Base-by-base conservation (phyloP, 148 eudicot species). In the Beta vulgaris region DNA sequence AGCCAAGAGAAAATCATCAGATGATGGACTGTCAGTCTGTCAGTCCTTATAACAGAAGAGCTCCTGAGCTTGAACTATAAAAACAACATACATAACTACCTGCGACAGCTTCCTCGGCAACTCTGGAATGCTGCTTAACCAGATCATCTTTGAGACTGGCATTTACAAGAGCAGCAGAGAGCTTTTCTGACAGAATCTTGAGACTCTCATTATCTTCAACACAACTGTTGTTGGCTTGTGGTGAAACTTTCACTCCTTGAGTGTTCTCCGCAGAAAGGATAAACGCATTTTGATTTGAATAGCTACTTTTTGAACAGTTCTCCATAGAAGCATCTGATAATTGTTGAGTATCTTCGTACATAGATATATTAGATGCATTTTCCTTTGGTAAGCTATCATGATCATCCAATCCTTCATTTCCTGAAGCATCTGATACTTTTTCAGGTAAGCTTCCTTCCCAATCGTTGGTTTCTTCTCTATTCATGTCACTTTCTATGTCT, bases 71-170 rank as follows among this genome's bases (percentile, higher is more conserved):
- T 48, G n/a, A n/a, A n/a, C 3, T 36, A n/a, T n/a, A n/a, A 65
- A 65, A 21, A 58, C 13, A 51, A 8, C 11, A 19, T 21, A 0
- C 7, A 10, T 29, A 54, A 26, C 42, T 82, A 93, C 98, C 98
- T 87, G 90, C 92, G 51, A 93, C 92, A 55, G 98, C 98, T 88
- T 93, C 97, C 88, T 93, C 98, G 4, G 98, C 98, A 68, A 93
- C 97, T 85, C 85, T 89, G 15, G 97, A 77, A 72, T 93, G 98
- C 79, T 93, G 98, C 84, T 93, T 87, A 60, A 91, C 94, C 32
- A 88, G 69, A 59, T 93, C 97, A 68, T 93, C 98, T 86, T 93
- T 93, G 53, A 89, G 87, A 73, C 91, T 87, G 60, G 91, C 87
- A 80, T 87, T 88, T 26, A 85, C 79, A 46, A 93, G 94, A 75